A percentile compares a stretch with the other conserved stretches of the same genome.
Evolutionary conservation across 2,329 filamentous ascomycete genomes (phyloP).

Genomic region (Amauroascus verrucosus): DNA sequence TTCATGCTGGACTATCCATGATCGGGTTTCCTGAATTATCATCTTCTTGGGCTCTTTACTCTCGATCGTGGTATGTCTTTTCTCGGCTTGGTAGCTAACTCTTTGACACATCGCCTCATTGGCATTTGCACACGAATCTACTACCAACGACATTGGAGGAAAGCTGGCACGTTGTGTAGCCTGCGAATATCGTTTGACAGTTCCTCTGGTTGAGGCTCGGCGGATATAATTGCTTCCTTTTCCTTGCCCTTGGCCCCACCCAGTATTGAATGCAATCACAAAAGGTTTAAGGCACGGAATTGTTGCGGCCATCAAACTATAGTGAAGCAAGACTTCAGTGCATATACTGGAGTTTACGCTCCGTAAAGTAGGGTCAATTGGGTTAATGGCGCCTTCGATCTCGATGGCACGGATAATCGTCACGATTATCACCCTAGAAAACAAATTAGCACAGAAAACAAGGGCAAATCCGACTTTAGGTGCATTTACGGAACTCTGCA

Average conservation of each 20-base stretch:
- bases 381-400: constrained; percentile 21
- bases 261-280: constrained; percentile 15
- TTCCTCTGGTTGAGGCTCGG: not conserved
- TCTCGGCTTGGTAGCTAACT: not conserved
- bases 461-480: not conserved
- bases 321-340: constrained; percentile 32
- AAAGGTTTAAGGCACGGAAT: constrained; percentile 26
- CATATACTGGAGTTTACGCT: constrained; percentile 27
- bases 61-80: not conserved
- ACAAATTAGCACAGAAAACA: not conserved
- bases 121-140: not conserved
- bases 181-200: not conserved
- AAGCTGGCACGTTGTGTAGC: not conserved
- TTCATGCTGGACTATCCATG: constrained; percentile 16
- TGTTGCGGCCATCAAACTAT: constrained; percentile 34
- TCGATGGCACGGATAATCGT: constrained; percentile 29
- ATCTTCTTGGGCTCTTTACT: constrained; percentile 16
- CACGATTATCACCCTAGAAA: constrained; percentile 21
- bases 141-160: not conserved
- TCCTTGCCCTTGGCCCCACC: constrained; percentile 11
- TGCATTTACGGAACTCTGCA: constrained; percentile 28
- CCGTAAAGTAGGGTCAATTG: constrained; percentile 25
- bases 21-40: constrained; percentile 18
- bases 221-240: constrained; percentile 10
- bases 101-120: not conserved